A percentile compares a stretch with the other conserved stretches of the same genome.
Evolutionary conservation across 352 stramenopile genomes (phyloP).

Genomic region (Peronospora destructor): DNA sequence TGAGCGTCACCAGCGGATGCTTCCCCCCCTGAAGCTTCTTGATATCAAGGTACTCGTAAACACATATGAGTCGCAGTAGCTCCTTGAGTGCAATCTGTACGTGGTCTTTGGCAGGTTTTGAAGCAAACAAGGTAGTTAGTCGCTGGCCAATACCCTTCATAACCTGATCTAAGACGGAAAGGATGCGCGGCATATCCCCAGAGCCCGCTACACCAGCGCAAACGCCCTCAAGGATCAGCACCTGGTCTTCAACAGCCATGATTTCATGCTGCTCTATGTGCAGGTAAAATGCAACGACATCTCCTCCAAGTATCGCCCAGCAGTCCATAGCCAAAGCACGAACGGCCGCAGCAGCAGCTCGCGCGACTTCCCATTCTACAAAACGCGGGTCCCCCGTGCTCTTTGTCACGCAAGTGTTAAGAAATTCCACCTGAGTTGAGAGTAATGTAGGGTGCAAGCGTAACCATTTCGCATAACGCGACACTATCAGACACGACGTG

Average conservation of each 20-base stretch:
- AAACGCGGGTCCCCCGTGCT: constrained; percentile 42
- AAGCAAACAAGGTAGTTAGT: constrained; percentile 39
- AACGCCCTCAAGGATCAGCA: constrained; percentile 79
- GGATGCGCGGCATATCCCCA: constrained; percentile 36
- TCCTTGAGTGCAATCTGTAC: constrained; percentile 52
- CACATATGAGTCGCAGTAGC: constrained; percentile 71
- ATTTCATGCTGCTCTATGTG: constrained; percentile 62
- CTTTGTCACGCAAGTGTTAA: constrained; percentile 63
- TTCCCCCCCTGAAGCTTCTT: constrained; percentile 21
- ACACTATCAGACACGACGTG: constrained; percentile 79
- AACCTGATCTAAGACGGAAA: constrained; percentile 55
- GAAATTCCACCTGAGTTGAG: constrained; percentile 50
- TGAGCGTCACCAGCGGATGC: constrained; percentile 59
- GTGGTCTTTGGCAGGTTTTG: constrained; percentile 25
- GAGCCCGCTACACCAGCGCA: constrained; percentile 50
- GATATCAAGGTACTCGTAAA: constrained; percentile 73
- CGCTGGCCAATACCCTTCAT: constrained; percentile 57
- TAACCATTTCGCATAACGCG: constrained; percentile 76
- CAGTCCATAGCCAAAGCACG: constrained; percentile 72
- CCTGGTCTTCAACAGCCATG: constrained; percentile 73
- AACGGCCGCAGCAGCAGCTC: constrained; percentile 62
- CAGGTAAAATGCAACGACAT: constrained; percentile 73
- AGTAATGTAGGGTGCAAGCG: constrained; percentile 41
- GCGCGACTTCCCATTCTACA: constrained; percentile 66
- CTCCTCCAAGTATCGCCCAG: constrained; percentile 53